Percentiles rank a stretch among this genome's conserved stretches.
Conservation (phyloP, 495 filamentous ascomycete genomes). For the Chaetomium fimeti region DNA sequence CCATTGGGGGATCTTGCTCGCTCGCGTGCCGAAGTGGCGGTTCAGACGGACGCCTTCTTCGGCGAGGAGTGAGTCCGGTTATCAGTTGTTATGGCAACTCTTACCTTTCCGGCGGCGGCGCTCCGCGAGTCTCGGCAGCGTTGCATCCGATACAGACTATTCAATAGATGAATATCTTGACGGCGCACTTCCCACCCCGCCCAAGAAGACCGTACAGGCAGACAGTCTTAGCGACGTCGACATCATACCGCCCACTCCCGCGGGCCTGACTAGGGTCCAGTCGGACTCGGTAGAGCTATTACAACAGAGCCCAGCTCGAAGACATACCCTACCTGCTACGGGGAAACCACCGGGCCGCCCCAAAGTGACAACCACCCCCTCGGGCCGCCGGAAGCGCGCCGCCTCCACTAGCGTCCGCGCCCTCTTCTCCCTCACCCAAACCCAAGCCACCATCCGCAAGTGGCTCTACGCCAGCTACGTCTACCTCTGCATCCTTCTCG, state of each 20-base stretch:
- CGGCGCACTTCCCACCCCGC: background rate
- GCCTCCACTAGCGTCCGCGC: constrained; percentile 65
- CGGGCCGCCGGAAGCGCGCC: constrained; percentile 65
- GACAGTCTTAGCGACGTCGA: constrained; percentile 25
- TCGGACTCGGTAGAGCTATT: constrained; percentile 24
- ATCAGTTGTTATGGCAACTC: constrained; percentile 31
- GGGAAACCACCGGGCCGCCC: constrained; percentile 29
- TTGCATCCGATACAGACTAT: constrained; percentile 24
- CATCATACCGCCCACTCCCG: background rate
- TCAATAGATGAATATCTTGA: constrained; percentile 29
- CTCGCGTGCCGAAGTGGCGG: constrained; percentile 87
- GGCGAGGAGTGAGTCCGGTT: constrained; percentile 28
- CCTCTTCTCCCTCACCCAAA: constrained; percentile 75
- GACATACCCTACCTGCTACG: constrained; percentile 55
- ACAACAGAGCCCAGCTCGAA: constrained; percentile 36
- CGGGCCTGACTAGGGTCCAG: constrained; percentile 18
- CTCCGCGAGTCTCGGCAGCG: constrained; percentile 21
- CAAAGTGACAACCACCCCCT: constrained; percentile 56
- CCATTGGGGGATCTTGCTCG: constrained; percentile 81
- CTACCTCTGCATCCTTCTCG: constrained; percentile 60
- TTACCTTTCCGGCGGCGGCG: constrained; percentile 35
- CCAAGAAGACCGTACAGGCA: background rate
- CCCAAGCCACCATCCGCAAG: constrained; percentile 71
- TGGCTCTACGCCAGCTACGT: constrained; percentile 81
- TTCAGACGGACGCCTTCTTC: constrained; percentile 57